Conservation (phyloP, 148 eudicot genomes). For the Arctostaphylos glauca region DNA sequence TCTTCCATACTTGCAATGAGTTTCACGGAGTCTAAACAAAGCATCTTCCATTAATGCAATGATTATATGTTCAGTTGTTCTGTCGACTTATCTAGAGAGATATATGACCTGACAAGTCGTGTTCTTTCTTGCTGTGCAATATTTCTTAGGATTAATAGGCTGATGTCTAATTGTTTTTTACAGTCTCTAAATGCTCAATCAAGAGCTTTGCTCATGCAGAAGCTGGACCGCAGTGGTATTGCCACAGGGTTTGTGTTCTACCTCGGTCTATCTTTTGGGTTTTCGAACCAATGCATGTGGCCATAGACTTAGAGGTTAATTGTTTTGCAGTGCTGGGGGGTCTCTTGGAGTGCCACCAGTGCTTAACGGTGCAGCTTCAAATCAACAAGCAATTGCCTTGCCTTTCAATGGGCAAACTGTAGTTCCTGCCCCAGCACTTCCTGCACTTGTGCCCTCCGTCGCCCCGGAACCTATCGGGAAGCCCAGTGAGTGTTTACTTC, state of each 20-base stretch:
- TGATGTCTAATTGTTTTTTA: slow-evolving; percentile 16
- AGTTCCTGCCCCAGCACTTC: slow-evolving; percentile 49
- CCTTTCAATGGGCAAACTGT: slow-evolving; percentile 51
- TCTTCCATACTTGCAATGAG: not conserved
- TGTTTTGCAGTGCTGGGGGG: slow-evolving; percentile 51
- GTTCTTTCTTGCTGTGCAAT: not conserved
- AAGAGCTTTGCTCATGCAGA: slow-evolving; percentile 88
- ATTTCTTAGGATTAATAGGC: not conserved
- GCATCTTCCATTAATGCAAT: not conserved
- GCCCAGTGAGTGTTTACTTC: slow-evolving; percentile 82
- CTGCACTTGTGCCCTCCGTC: slow-evolving; percentile 54
- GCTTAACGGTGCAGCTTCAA: slow-evolving; percentile 59
- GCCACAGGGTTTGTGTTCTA: slow-evolving; percentile 58
- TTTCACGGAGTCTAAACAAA: not conserved
- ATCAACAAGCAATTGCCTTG: slow-evolving; percentile 51
- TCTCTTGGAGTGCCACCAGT: slow-evolving; percentile 65
- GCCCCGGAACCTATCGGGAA: slow-evolving; percentile 71
- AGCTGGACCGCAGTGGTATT: slow-evolving; percentile 85
- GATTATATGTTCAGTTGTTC: no score
- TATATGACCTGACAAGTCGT: not conserved
- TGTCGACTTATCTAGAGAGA: no score
- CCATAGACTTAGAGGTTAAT: not conserved
- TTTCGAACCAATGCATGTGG: not conserved
- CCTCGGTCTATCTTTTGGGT: not conserved
- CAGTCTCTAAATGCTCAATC: slow-evolving; percentile 95